Evolutionary conservation across 495 filamentous ascomycete genomes (phyloP), one percentile per base, ranked within the genome.

Genomic region (Penicillium samsonianum): DNA sequence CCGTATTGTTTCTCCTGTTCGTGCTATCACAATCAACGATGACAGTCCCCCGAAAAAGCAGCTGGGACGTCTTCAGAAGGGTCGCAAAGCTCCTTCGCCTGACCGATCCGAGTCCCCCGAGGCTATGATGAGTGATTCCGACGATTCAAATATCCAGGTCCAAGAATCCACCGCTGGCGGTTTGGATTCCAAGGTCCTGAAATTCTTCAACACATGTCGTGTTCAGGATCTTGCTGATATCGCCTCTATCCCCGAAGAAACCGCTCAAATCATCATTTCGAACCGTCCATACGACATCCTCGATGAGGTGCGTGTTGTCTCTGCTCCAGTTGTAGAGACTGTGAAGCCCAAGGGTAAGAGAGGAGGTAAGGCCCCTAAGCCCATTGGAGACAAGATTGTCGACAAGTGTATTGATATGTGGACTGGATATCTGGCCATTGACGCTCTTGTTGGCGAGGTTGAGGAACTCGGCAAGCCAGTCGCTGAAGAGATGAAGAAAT

Each of bases 181-280:
- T 26, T 56, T 85, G 37, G 82, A 88, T 22, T 55, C 53, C 6
- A 82, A 82, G 47, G 83, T 96, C 1, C 74, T 98, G 17, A 79
- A 84, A 0, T 96, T 90, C 67, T 84, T 98, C 72, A 98, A 98
- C 66, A 86, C 79, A 1, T 94, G 90, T 71, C 80, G 82, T 3
- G 72, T 78, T 16, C 78, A 85, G 25, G 87, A 90, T 45, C 80
- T 98, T 17, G 82, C 85, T 3, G 91, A 95, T 64, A 86, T 96
- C 42, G 87, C 90, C 12, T 81, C 80, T 44, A 82, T 87, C 19
- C 86, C 86, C 3, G 83, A 88, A 55, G 84, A 84, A 12, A 76
- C 81, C 50, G 88, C 90, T 0, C 73, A 84, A 26, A 45, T 82
- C 10, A 82, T 98, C 56, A 68, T 93, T 2, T 75, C 81, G 1